These are phyloP conservation scores for Suillus ampliporus DNA, from an alignment of 768 basidiomycete species.

Conservation along the genomic window DNA sequence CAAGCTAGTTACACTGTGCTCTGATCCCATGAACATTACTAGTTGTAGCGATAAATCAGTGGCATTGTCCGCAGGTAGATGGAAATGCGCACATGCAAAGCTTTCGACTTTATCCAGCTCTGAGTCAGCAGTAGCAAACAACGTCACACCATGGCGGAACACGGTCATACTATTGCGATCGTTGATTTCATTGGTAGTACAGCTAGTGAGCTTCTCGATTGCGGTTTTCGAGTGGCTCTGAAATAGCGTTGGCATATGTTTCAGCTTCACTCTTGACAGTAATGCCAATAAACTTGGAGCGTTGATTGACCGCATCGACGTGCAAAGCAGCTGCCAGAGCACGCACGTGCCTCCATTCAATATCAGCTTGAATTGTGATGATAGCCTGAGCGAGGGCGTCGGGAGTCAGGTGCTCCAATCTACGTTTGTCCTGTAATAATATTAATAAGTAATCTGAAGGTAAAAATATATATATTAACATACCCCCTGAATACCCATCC, in stretches of 20 bases:
- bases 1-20: too few relatives aligned
- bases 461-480: neutral
- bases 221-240: neutral
- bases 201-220: neutral
- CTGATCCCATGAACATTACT: too few relatives aligned
- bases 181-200: too few relatives aligned
- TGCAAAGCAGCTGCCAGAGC: neutral
- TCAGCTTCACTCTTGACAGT: neutral
- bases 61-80: too few relatives aligned
- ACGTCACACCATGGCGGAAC: too few relatives aligned
- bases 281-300: neutral
- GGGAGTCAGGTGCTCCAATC: neutral
- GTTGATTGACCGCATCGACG: neutral
- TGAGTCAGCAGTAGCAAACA: too few relatives aligned
- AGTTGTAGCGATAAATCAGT: too few relatives aligned
- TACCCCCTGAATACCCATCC: neutral
- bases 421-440: neutral
- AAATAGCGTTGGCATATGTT: neutral
- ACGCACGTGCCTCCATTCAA: neutral
- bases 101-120: too few relatives aligned
- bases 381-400: neutral
- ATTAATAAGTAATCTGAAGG: neutral
- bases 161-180: too few relatives aligned
- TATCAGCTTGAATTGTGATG: neutral
- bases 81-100: too few relatives aligned